Evolutionary conservation across 257 asterid species (phyloP), one percentile per base, ranked within the genome.

Genomic region (Solanum bukasovii): DNA sequence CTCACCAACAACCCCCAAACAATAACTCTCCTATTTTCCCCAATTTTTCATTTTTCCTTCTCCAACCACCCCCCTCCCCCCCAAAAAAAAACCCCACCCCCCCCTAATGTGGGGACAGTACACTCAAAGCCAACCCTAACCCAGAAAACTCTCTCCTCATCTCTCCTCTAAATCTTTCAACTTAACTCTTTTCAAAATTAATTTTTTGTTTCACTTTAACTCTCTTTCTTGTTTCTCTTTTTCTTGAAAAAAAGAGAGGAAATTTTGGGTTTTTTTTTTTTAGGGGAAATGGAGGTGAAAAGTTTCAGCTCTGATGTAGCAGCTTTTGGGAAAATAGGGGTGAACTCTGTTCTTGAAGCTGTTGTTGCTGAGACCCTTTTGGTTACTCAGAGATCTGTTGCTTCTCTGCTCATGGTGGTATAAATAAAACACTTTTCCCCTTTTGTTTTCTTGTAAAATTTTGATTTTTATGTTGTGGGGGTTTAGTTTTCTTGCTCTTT

Each of bases 321-420:
- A 87, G 91, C 87, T 91, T 65, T 89, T 89, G 87, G 86, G 86
- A 89, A 90, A 87, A 91, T 89, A 33, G 86, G 89, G 88, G 87
- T 91, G 35, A 89, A 87, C 89, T 91, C 92, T n/a, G 89, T 90
- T 84, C 73, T 92, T 87, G 93, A 92, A 89, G 91, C 93, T 61
- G 78, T 90, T 70, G 92, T 89, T 73, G 92, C 89, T 81, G 91
- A 91, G 74, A 59, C 94, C 87, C 71, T 94, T 81, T 87, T 92
- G 81, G 93, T 94, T 85, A 94, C 93, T 88, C 96, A 93, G 40
- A 94, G 94, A 91, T 93, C 95, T 89, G 82, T 92, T 44, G 83
- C 92, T 86, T 91, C 90, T 91, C 89, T 96, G 88, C 92, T 96
- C 87, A 44, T 93, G 91, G 87, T 93, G 98, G 98, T 96, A 89